These are phyloP conservation scores for Pseudopithomyces maydicus DNA, from an alignment of 2,329 filamentous ascomycete species.

Conservation along the genomic window DNA sequence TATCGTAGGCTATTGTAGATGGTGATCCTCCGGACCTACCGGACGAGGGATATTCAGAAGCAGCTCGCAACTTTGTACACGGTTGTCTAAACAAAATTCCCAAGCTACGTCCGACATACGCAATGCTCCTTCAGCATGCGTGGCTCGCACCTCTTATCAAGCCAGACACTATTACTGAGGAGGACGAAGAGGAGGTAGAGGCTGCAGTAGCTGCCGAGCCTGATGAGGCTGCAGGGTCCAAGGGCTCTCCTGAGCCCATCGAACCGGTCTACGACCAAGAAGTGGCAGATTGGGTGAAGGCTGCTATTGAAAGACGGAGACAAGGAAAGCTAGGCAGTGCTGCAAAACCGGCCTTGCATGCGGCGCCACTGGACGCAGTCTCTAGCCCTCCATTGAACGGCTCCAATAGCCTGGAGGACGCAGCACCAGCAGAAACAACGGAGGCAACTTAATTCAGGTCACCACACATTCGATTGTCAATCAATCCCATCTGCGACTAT, in stretches of 20 bases:
- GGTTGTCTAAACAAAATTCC: constrained; percentile 93
- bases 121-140: constrained; percentile 83
- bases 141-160: constrained; percentile 82
- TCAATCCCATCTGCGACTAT: background rate
- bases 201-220: constrained; percentile 51
- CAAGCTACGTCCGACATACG: constrained; percentile 90
- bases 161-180: constrained; percentile 74
- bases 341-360: constrained; percentile 81
- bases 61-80: constrained; percentile 83
- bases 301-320: constrained; percentile 69
- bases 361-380: constrained; percentile 79
- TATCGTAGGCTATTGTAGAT: constrained; percentile 85
- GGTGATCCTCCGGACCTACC: constrained; percentile 93
- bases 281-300: constrained; percentile 83
- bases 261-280: constrained; percentile 70
- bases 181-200: constrained; percentile 64
- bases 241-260: constrained; percentile 30
- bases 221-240: constrained; percentile 41
- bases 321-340: constrained; percentile 59
- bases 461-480: background rate
- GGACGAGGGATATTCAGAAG: constrained; percentile 74
- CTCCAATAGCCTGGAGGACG: constrained; percentile 26
- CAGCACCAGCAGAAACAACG: constrained; percentile 23
- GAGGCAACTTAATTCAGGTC: constrained; percentile 3
- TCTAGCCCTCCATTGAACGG: constrained; percentile 40